Evolutionary conservation across 495 filamentous ascomycete species (phyloP), one percentile per base, ranked within the genome.

Genomic region (Aspergillus nanangensis): DNA sequence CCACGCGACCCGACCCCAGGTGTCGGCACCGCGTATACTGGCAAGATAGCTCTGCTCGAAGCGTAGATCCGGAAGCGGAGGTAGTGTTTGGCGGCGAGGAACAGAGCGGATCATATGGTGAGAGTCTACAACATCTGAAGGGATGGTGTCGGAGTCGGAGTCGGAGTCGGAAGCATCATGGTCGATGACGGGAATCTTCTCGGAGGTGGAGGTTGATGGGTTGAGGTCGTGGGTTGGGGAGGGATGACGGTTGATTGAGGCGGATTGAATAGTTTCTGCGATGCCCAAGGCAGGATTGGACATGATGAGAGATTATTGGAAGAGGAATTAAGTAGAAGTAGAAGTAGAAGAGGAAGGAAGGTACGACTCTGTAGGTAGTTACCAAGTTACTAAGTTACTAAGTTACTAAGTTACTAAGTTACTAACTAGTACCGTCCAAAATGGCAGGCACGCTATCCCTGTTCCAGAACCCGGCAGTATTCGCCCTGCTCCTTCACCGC

Each of bases 1-100:
- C 77, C 80, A 88, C 19, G 75, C 76, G 27, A 98, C 77, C 50
- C 78, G 79, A 65, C 83, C 81, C 81, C 79, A 88, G 20, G 79
- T 82, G 46, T 93, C 77, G 17, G 88, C 88, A 39, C 77, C 72
- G 52, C 80, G 78, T 44, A 98, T 81, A 61, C 88, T 91, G 38
- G 83, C 83, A 32, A 98, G 74, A 60, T 97, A 97, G 69, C 90
- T 95, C 76, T 98, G 93, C 72, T 98, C 93, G 65, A 97, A 97
- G 40, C 93, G 76, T 52, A 98, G 68, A 66, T 98, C 93, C 1
- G 93, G 93, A 56, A 98, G 67, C 1, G 94, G 92, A 41, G 88
- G 88, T 46, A 95, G 79, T 27, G 66, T 77, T 44, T 63, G 64
- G 44, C 57, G 69, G n/a, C 81, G 72, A 10, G 76, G 67, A 21